Percentiles rank a stretch among this genome's conserved stretches.
Evolutionary conservation across 2,329 filamentous ascomycete genomes (phyloP).

Genomic region (Neonectria coccinea): DNA sequence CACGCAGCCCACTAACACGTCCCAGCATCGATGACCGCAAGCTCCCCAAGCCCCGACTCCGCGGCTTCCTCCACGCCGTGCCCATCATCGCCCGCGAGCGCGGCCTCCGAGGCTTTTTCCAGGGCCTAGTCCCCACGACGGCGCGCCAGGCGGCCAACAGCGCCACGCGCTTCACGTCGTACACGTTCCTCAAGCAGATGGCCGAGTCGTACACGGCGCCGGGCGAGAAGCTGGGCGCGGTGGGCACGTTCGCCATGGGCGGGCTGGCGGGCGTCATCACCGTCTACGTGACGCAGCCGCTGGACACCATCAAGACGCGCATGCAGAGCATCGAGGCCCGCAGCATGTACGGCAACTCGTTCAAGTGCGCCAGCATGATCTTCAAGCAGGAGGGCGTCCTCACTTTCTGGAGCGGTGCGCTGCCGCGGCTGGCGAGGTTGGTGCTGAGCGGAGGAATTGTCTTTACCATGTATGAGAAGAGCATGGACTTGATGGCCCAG

Average conservation of each 20-base stretch:
- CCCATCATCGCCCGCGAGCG: conserved; percentile 89
- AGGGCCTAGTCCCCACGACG: conserved; percentile 95
- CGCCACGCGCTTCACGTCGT: conserved; percentile 89
- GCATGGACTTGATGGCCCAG: conserved; percentile 85
- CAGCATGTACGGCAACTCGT: conserved; percentile 84
- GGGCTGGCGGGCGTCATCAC: conserved; percentile 91
- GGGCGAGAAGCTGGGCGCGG: conserved; percentile 90
- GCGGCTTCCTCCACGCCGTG: conserved; percentile 91
- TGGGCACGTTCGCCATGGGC: conserved; percentile 91
- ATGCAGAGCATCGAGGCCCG: conserved; percentile 97
- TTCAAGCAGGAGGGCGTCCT: conserved; percentile 89
- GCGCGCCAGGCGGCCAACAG: conserved; percentile 95
- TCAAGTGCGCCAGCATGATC: conserved; percentile 84
- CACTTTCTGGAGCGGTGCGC: conserved; percentile 93
- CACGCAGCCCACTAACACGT: conserved; percentile 9
- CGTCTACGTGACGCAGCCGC: conserved; percentile 78
- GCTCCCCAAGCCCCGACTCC: conserved; percentile 83
- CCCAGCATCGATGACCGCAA: conserved; percentile 95
- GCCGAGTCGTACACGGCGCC: conserved; percentile 93
- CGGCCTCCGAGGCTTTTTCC: conserved; percentile 92
- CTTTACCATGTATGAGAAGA: conserved; percentile 98
- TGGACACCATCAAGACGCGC: conserved; percentile 96
- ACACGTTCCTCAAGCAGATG: conserved; percentile 89
- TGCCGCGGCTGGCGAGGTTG: conserved; percentile 85
- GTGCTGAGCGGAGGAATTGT: conserved; percentile 96